A percentile compares a stretch with the other conserved stretches of the same genome.
Conservation (phyloP, 495 filamentous ascomycete species). For the Xylaria telfairii region DNA sequence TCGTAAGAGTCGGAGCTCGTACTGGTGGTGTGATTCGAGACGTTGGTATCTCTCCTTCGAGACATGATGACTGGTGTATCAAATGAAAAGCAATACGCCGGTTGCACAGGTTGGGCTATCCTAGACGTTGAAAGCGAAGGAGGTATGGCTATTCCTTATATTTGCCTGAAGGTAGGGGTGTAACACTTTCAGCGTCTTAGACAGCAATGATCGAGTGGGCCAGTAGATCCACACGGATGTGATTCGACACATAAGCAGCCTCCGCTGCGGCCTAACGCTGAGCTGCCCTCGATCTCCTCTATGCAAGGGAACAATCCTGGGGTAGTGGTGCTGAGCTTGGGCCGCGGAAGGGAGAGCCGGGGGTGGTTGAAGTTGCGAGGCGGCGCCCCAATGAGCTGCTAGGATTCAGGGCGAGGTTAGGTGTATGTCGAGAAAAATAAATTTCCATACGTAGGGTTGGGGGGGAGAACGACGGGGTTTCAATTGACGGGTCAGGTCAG, state of each 20-base stretch:
- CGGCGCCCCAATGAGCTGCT: constrained; percentile 21
- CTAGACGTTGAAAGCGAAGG: constrained; percentile 21
- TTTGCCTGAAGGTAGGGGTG: constrained; percentile 23
- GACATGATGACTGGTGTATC: constrained; percentile 32
- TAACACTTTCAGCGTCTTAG: constrained; percentile 35
- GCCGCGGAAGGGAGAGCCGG: constrained; percentile 31
- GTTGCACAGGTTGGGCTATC: constrained; percentile 25
- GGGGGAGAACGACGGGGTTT: constrained; percentile 21
- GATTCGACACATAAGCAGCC: constrained; percentile 28
- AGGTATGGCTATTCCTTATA: constrained; percentile 36
- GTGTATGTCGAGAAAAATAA: constrained; percentile 5
- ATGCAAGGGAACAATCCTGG: constrained; percentile 38
- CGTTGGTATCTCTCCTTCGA: constrained; percentile 36
- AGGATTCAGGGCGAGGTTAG: constrained; percentile 11
- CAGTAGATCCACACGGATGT: constrained; percentile 32
- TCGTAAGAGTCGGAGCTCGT: constrained; percentile 69
- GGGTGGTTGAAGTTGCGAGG: constrained; percentile 7
- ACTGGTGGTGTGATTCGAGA: constrained; percentile 51
- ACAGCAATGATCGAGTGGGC: constrained; percentile 35
- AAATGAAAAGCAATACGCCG: constrained; percentile 23
- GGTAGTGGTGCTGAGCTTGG: constrained; percentile 37
- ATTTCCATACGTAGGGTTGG: constrained; percentile 27
- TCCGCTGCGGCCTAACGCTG: constrained; percentile 41
- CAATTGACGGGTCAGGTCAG: constrained; percentile 32
- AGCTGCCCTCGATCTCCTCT: constrained; percentile 33